Conservation (phyloP, 352 stramenopile genomes). For the Phytophthora capsici region DNA sequence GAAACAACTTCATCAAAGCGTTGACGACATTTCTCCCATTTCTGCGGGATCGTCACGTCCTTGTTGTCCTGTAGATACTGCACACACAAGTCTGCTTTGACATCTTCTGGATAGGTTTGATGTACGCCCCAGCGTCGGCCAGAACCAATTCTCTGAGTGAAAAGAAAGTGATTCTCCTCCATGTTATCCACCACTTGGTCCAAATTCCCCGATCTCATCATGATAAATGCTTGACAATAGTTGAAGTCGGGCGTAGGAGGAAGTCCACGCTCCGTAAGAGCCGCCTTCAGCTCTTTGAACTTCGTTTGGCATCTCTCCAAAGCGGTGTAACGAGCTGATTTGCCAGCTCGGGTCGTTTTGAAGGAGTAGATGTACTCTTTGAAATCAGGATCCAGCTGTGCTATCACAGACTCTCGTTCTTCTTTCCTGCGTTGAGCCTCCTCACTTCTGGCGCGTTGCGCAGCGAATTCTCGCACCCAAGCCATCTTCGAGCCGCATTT, state of each 20-base stretch:
- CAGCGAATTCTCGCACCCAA: not conserved
- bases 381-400: no score
- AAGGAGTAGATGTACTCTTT: no score
- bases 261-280: not conserved
- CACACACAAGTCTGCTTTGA: not conserved
- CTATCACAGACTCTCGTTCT: no score
- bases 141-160: not conserved
- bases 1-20: not conserved
- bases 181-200: not conserved
- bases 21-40: not conserved
- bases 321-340: not conserved
- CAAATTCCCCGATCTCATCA: not conserved
- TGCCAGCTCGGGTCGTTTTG: no score
- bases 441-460: no score
- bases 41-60: not conserved
- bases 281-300: not conserved
- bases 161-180: not conserved
- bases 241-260: not conserved
- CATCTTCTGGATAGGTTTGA: not conserved
- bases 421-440: no score
- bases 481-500: not conserved
- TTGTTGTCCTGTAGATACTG: not conserved
- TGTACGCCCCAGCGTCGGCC: no score
- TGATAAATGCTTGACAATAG: not conserved
- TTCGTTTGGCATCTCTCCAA: not conserved